A percentile compares a stretch with the other conserved stretches of the same genome.
Conservation (phyloP, 2,329 filamentous ascomycete genomes). For the Mycocentrospora acerina region DNA sequence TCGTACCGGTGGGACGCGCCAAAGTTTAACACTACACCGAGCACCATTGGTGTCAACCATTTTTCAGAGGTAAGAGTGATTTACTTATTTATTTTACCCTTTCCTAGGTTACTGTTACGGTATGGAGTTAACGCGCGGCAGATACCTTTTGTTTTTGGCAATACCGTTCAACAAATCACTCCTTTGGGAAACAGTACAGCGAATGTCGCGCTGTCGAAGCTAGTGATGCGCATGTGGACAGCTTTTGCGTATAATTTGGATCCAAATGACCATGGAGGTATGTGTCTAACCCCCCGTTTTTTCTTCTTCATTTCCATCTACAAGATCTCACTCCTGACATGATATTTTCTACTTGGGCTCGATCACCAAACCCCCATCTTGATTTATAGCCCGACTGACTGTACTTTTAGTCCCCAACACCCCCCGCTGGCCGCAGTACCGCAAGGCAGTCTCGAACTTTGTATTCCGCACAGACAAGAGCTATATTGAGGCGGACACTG, state of each 20-base stretch:
- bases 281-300: no score
- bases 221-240: constrained; percentile 35
- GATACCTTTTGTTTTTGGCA: constrained; percentile 36
- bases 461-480: constrained; percentile 30
- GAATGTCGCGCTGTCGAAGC: constrained; percentile 21
- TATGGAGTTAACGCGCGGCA: no score
- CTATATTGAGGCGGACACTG: constrained; percentile 27
- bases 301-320: no score
- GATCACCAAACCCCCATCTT: no score
- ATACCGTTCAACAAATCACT: constrained; percentile 27
- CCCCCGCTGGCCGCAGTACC: constrained; percentile 22
- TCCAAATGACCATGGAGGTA: constrained; percentile 31
- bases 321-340: no score
- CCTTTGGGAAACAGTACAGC: constrained; percentile 26
- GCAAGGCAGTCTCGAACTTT: constrained; percentile 22
- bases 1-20: constrained; percentile 36
- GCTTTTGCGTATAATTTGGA: constrained; percentile 32
- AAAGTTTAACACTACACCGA: constrained; percentile 31
- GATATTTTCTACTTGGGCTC: no score
- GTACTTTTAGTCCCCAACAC: constrained; percentile 11
- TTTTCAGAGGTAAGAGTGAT: constrained; percentile 26
- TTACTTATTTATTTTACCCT: neutral
- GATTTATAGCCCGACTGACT: constrained; percentile 1
- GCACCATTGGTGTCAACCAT: constrained; percentile 29
- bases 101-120: no score